Evolutionary conservation across 345 rosid genomes (phyloP).

Genomic region (Mercurialis annua): DNA sequence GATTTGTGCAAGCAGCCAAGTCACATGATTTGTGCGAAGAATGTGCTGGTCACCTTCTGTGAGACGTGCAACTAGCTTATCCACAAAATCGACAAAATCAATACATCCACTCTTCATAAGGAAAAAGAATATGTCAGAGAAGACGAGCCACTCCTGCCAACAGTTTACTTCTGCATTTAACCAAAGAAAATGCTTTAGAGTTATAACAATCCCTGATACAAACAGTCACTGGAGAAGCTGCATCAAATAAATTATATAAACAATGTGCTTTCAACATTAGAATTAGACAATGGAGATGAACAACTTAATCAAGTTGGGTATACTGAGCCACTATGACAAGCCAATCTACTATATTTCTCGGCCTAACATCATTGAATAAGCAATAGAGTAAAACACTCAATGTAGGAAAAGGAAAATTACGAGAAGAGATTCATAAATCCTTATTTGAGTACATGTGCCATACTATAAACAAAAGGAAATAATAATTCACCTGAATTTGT

Average conservation of each 20-base stretch:
- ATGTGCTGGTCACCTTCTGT: constrained; percentile 63
- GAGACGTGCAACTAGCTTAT: constrained; percentile 76
- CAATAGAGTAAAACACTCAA: neutral
- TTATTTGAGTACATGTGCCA: neutral
- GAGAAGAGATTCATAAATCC: neutral
- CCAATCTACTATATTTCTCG: neutral
- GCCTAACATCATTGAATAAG: neutral
- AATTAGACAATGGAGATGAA: neutral
- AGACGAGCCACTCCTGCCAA: constrained; percentile 99
- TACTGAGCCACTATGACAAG: constrained; percentile 3
- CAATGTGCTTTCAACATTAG: neutral
- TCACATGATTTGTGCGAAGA: constrained; percentile 96
- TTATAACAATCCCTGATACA: constrained; percentile 11
- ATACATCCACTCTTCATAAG: constrained; percentile 89
- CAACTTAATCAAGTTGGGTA: constrained; percentile 1
- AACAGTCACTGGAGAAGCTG: constrained; percentile 10
- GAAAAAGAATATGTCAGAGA: constrained; percentile 86
- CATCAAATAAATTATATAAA: constrained; percentile 9
- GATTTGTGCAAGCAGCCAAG: constrained; percentile 91
- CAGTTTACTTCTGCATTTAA: constrained; percentile 76
- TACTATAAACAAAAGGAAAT: constrained; percentile 3
- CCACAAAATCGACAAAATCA: constrained; percentile 95
- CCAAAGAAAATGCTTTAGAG: constrained; percentile 1
- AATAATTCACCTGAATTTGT: constrained; percentile 79
- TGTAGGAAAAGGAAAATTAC: neutral